Evolutionary conservation across 192 early-diverging fungal species (phyloP), one percentile per base, ranked within the genome.

Genomic region (Chytriomyces confervae): DNA sequence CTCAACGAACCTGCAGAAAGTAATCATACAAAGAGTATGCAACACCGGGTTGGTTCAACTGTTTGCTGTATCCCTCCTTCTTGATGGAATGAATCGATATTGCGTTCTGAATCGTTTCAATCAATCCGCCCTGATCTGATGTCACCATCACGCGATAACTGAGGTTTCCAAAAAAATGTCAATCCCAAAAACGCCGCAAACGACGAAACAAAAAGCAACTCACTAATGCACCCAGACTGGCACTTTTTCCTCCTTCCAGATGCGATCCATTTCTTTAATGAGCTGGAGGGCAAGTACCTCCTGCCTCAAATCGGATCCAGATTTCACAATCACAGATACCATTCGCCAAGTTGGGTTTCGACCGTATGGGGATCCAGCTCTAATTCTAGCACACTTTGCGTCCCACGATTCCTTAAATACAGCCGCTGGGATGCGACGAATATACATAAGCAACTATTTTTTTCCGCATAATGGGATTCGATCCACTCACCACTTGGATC

Each of bases 21-120:
- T 97, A 96, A 86, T 99, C 95, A 79, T 94, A 94, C 57, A 98
- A 84, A 8, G 95, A 94, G 84, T 93, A 99, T 24, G 93, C 89
- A 47, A 89, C 82, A n/a, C 95, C 96, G 6, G 86, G 84, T 71
- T 92, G 86, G 72, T 91, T 95, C 72, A 92, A 83, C 50, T 91
- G 86, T 46, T 92, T 87, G 43, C 91, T 91, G 79, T 97, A 97
- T n/a, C 94, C 94, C 76, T 96, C 91, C 89, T 99, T 99, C 82
- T 98, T 98, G 79, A 99, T 94, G 10, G 96, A 98, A 83, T 99
- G 97, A 50, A 99, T 91, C 8, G 95, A 97, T 8, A 99, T 94
- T 5, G 97, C 91, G 82, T 99, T 95, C 72, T 90, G 92, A 63
- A 98, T 92, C 6, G 96, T 97, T 83, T 99, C 97, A 72, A 99